Evolutionary conservation across 306 rosid genomes (phyloP), one percentile per base, ranked within the genome.

Genomic region (Vigna trinervia): DNA sequence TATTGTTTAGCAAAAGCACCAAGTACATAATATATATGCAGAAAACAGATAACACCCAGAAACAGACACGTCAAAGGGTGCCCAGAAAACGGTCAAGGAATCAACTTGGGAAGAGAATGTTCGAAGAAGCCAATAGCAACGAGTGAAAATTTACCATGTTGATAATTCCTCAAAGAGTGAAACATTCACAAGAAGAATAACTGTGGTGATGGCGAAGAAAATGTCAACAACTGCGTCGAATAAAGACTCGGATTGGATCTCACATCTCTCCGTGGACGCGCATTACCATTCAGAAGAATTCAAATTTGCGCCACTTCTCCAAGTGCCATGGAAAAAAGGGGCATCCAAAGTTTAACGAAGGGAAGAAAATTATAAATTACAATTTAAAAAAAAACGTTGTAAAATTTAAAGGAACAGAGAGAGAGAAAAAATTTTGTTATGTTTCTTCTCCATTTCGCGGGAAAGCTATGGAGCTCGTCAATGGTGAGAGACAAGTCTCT

Each of bases 391-490:
- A 14, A 32, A 61, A 61, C 11, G 34, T 41, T 41, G 10, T 19
- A 5, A 56, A 30, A 60, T 3, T 19, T 13, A 32, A 30, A 32
- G 3, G 3, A 61, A 32, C 12, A 19, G 0, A 32, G 4, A 58
- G 78, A 74, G 8, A 72, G 73, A 41, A 70, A 38, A 61, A 54
- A 9, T 12, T 45, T 23, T 15, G 9, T 50, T 23, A 47, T 36
- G 46, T 73, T 65, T 58, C 32, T 69, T 46, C 45, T 84, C 39
- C 61, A 51, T 80, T 85, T 83, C 87, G 87, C 91, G 88, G 91
- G 90, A 89, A 86, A 80, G 85, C 85, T 76, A 78, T 2, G 85
- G 32, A 78, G 74, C 88, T 86, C 84, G 61, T 79, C 92, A 83
- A 86, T 75, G 90, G 84, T 64, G 86, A 77, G 79, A 73, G 74